Evolutionary conservation across 208 protist species (phyloP).

Genomic region (Trypanosoma mega): DNA sequence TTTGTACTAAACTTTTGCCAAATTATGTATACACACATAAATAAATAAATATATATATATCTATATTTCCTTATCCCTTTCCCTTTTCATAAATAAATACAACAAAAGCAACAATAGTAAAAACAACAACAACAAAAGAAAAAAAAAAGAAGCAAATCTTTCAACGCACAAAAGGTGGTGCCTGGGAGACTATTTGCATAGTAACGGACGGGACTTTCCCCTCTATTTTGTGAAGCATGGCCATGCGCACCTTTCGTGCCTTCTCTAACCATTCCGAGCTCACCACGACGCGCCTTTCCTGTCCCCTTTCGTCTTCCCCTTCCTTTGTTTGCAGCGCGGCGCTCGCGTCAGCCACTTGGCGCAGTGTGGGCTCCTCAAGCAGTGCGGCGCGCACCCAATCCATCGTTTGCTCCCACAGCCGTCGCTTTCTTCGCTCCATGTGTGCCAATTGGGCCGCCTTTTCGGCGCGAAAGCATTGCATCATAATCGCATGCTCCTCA

Average conservation of each 20-base stretch:
- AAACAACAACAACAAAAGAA: neutral
- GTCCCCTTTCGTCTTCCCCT: too few relatives aligned
- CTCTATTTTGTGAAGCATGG: conserved; percentile 2
- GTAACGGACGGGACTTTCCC: neutral
- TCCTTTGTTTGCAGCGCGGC: too few relatives aligned
- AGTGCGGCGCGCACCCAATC: conserved; percentile 21
- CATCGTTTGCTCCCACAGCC: conserved; percentile 8
- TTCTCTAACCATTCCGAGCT: conserved; percentile 6
- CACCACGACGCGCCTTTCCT: neutral
- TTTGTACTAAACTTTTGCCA: too few relatives aligned
- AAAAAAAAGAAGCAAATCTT: neutral
- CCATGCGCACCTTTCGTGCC: neutral
- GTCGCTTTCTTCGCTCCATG: neutral
- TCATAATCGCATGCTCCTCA: too few relatives aligned
- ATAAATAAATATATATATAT: too few relatives aligned
- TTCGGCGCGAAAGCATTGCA: neutral
- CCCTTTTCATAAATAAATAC: too few relatives aligned
- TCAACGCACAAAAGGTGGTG: neutral
- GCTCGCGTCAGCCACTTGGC: neutral
- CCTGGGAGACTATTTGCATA: neutral
- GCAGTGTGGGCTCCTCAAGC: conserved; percentile 9
- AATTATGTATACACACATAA: too few relatives aligned
- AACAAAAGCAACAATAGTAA: too few relatives aligned
- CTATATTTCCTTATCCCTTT: too few relatives aligned
- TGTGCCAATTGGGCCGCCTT: neutral